Evolutionary conservation across 78 protist genomes (phyloP).

Genomic region (Dictyostelium purpureum): DNA sequence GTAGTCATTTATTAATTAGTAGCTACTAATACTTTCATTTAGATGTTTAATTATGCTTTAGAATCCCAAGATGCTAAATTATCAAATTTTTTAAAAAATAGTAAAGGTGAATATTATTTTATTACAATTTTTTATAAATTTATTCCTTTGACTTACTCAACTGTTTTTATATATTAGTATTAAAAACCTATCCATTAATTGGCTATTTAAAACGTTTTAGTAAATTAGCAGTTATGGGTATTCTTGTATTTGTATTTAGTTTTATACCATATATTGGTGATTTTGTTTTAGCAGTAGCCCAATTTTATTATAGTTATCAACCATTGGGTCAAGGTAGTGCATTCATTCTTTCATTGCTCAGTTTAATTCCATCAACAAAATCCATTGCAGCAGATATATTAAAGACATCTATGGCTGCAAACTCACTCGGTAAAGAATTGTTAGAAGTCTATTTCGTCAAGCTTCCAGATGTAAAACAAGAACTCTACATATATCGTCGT

Average conservation of each 20-base stretch:
- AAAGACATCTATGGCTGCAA: conserved; percentile 36
- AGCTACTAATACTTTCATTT: too few relatives aligned
- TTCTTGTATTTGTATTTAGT: background rate
- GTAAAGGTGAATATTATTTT: too few relatives aligned
- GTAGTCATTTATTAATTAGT: background rate
- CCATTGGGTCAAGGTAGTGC: conserved; percentile 59
- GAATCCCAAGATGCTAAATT: conserved; percentile 14
- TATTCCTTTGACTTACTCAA: too few relatives aligned
- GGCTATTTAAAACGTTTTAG: conserved; percentile 8
- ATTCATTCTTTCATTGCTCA: conserved; percentile 11
- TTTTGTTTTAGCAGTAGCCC: conserved; percentile 42
- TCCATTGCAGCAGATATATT: background rate
- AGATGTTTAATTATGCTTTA: conserved; percentile 49
- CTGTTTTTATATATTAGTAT: too few relatives aligned
- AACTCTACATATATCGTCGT: conserved; percentile 33
- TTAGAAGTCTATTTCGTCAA: conserved; percentile 31
- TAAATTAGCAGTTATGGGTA: conserved; percentile 12
- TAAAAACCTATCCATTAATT: conserved; percentile 42
- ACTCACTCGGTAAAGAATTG: conserved; percentile 66
- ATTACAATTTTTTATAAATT: too few relatives aligned
- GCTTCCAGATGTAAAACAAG: conserved; percentile 48
- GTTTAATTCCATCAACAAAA: background rate
- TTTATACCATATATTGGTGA: conserved; percentile 34
- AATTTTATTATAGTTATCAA: conserved; percentile 6
- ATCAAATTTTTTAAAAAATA: background rate